phyloP scores from a whole-genome alignment of 2,329 filamentous ascomycete genomes.

The Pyrenochaeta sp. region DNA sequence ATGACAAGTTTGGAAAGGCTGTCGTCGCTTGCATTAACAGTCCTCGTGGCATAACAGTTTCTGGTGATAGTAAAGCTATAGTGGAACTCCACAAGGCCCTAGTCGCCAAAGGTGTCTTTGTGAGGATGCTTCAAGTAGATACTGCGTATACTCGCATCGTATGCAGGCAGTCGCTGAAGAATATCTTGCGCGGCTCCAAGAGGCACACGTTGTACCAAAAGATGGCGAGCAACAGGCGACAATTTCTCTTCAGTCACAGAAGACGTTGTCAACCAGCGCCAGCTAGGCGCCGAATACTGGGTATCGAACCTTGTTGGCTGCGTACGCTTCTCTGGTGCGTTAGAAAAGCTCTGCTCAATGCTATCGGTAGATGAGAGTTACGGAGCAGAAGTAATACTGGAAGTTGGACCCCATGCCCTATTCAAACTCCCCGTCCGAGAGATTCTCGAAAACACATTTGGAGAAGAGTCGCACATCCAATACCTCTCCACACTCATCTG shows the following conservation, averaged over 20 bases:
- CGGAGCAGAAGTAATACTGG: constrained; percentile 10
- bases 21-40: constrained; percentile 50
- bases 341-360: constrained; percentile 4
- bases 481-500: constrained; percentile 14
- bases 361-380: background rate
- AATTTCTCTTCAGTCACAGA: constrained; percentile 29
- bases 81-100: constrained; percentile 42
- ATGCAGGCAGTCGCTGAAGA: constrained; percentile 39
- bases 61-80: constrained; percentile 53
- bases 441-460: constrained; percentile 5
- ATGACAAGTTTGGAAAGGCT: constrained; percentile 22
- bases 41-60: constrained; percentile 54
- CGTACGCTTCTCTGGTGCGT: constrained; percentile 22
- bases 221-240: background rate
- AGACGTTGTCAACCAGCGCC: background rate
- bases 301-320: constrained; percentile 30
- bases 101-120: constrained; percentile 49
- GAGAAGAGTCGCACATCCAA: constrained; percentile 4
- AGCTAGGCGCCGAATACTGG: constrained; percentile 35
- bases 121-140: constrained; percentile 50
- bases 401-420: constrained; percentile 22
- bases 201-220: constrained; percentile 4
- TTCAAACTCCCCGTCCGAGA: constrained; percentile 15
- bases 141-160: constrained; percentile 57
- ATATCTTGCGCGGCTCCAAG: constrained; percentile 20